Evolutionary conservation across 2,329 filamentous ascomycete species (phyloP), one percentile per base, ranked within the genome.

Genomic region (Curvularia eragrostidis): DNA sequence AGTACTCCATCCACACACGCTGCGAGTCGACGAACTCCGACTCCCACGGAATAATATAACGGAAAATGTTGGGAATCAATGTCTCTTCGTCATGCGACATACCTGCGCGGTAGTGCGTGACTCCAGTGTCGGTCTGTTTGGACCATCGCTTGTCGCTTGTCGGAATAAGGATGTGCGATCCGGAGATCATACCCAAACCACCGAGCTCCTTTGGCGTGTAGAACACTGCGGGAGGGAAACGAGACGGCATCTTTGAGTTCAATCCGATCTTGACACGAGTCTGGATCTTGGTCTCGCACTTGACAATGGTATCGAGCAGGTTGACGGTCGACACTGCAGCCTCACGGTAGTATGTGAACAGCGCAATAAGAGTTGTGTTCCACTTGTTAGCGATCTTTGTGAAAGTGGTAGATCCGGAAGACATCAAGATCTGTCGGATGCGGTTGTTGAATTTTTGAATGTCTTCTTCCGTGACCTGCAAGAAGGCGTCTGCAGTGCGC

Each of bases 381-480:
- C 96, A 99, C 81, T 99, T 99, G 81, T 99, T 99, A 46, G 96
- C 95, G 72, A 99, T 99, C 85, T 99, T 99, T 44, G 95, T 99
- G 80, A 99, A 99, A 0, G 95, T 99, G 0, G 95, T 99, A 5
- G 92, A 97, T n/a, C 95, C 96, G 57, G 95, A 98, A 10, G 94
- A 98, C 95, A 99, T 99, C 55, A 99, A 84, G 74, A 99, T 99
- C 73, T 99, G 95, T 58, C 95, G 88, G 72, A 99, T 99, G 41
- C 96, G 89, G 77, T 99, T 99, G 80, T 99, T 99, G 84, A 99
- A 99, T 78, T 98, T 98, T 65, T 94, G 90, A 48, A 99, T 94
- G 72, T 99, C 95, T 74, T 98, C 95, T 72, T 98, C 94, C 0
- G 95, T 98, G 21, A 99, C 95, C 72, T 98, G 94, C 52, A 99